Conservation (phyloP, 129 eudicot species). For the Chrysanthemum lavandulifolium region DNA sequence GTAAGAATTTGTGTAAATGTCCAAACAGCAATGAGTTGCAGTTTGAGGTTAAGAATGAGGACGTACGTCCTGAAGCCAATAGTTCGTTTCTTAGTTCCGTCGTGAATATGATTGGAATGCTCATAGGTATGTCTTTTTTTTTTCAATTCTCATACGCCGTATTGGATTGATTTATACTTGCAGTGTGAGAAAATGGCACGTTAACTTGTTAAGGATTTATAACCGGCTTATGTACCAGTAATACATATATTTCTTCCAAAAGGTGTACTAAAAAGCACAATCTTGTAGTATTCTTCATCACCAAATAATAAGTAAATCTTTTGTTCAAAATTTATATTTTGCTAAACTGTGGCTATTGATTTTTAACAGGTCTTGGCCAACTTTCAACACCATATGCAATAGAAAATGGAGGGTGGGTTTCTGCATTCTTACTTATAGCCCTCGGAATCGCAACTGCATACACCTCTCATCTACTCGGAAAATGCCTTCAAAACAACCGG, state of each 20-base stretch:
- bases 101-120: slow-evolving; percentile 87
- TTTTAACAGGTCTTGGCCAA: slow-evolving; percentile 73
- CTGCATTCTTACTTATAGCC: slow-evolving; percentile 58
- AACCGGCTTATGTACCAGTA: too few species aligned
- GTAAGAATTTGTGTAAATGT: slow-evolving; percentile 30
- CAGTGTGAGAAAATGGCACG: too few species aligned
- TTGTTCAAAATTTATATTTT: not conserved
- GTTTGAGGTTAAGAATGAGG: slow-evolving; percentile 27
- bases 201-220: too few species aligned
- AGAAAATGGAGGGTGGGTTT: slow-evolving; percentile 87
- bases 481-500: slow-evolving; percentile 56
- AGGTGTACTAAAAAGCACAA: too few species aligned
- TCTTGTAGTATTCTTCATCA: too few species aligned
- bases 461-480: slow-evolving; percentile 71
- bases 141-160: not conserved
- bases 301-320: not conserved
- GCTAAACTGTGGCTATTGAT: not conserved
- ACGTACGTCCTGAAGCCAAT: slow-evolving; percentile 22
- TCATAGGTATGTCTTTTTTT: slow-evolving; percentile 51
- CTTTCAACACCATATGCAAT: slow-evolving; percentile 83
- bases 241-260: too few species aligned
- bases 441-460: slow-evolving; percentile 64
- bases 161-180: too few species aligned
- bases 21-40: slow-evolving; percentile 22
- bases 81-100: slow-evolving; percentile 74